Conservation (phyloP, 805 yeast species). For the Kazachstania viticola region DNA sequence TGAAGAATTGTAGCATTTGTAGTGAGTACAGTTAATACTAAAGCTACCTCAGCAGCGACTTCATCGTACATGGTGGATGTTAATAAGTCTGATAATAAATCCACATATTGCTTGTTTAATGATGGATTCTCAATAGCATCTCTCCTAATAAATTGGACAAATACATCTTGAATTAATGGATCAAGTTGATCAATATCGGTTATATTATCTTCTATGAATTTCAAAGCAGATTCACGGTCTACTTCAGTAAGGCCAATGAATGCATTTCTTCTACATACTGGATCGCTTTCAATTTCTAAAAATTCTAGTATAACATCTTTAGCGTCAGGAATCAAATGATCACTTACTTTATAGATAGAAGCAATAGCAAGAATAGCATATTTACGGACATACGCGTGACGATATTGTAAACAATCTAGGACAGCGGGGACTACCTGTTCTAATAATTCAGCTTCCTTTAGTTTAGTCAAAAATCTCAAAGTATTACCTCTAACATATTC, state of each 20-base stretch:
- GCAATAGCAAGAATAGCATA: slow-evolving; percentile 89
- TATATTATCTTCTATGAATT: slow-evolving; percentile 64
- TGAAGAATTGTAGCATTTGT: slow-evolving; percentile 54
- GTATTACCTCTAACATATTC: slow-evolving; percentile 95
- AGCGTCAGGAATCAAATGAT: slow-evolving; percentile 91
- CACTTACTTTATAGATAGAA: slow-evolving; percentile 72
- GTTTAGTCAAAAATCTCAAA: slow-evolving; percentile 77
- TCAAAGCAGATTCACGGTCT: slow-evolving; percentile 75
- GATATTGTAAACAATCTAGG: slow-evolving; percentile 82
- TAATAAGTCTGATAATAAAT: slow-evolving; percentile 59
- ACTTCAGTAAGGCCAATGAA: slow-evolving; percentile 76
- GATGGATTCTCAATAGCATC: slow-evolving; percentile 59
- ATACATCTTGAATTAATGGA: slow-evolving; percentile 75
- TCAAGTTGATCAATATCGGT: slow-evolving; percentile 53
- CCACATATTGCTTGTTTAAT: slow-evolving; percentile 59
- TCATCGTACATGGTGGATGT: slow-evolving; percentile 46
- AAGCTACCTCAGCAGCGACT: slow-evolving; percentile 87
- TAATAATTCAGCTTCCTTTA: slow-evolving; percentile 84
- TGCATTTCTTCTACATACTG: slow-evolving; percentile 92
- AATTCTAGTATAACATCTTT: slow-evolving; percentile 67
- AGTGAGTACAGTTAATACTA: slow-evolving; percentile 56
- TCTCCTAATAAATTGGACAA: slow-evolving; percentile 81
- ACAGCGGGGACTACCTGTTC: slow-evolving; percentile 94
- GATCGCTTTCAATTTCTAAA: slow-evolving; percentile 73
- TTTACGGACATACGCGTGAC: slow-evolving; percentile 96